These are phyloP conservation scores for Globisporangium uncinulatum DNA, from an alignment of 352 stramenopile species.

Conservation along the genomic window DNA sequence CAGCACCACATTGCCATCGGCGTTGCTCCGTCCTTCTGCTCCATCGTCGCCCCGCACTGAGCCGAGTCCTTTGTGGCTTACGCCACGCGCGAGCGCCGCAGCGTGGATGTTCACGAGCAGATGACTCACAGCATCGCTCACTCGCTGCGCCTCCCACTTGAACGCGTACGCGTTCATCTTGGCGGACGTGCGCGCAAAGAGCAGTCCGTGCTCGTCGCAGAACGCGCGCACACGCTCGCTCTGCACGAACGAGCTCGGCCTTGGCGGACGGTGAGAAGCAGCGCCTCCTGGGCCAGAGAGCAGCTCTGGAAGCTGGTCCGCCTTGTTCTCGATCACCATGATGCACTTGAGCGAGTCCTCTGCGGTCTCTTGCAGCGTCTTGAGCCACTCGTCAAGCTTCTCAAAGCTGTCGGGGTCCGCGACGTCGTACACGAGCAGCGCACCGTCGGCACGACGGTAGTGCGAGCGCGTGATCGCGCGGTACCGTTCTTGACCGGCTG, in stretches of 20 bases:
- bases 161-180: slow-evolving; percentile 53
- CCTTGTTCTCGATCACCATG: slow-evolving; percentile 91
- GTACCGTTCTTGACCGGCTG: slow-evolving; percentile 85
- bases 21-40: background rate
- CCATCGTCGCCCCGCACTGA: background rate
- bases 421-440: slow-evolving; percentile 91
- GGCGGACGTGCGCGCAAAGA: slow-evolving; percentile 58
- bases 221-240: slow-evolving; percentile 37
- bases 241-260: slow-evolving; percentile 40
- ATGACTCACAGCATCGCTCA: slow-evolving; percentile 45
- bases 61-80: background rate
- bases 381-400: slow-evolving; percentile 85
- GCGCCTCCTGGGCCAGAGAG: background rate
- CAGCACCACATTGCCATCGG: slow-evolving; percentile 10
- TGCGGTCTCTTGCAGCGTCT: slow-evolving; percentile 80
- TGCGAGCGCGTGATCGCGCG: slow-evolving; percentile 85
- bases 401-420: slow-evolving; percentile 81
- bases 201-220: slow-evolving; percentile 44
- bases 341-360: slow-evolving; percentile 81
- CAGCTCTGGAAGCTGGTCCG: slow-evolving; percentile 50
- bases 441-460: slow-evolving; percentile 81
- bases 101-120: slow-evolving; percentile 63
- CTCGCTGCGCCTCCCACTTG: slow-evolving; percentile 53
- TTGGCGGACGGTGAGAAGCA: background rate
- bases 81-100: slow-evolving; percentile 22